Evolutionary conservation across 106 monocot species (phyloP).

Genomic region (Alisma plantagoaquatica): DNA sequence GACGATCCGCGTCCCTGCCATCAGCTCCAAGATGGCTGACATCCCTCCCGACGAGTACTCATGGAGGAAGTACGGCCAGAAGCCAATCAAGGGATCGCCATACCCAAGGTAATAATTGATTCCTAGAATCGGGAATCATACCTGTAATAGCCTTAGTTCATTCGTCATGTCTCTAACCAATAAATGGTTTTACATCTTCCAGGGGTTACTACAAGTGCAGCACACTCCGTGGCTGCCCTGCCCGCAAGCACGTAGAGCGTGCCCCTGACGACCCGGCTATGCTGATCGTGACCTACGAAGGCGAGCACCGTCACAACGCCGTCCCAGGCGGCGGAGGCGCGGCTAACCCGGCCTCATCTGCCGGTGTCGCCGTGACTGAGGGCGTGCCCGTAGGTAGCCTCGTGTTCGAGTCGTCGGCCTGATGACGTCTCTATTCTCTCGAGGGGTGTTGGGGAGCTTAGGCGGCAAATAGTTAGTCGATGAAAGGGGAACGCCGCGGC

Average conservation of each 20-base stretch:
- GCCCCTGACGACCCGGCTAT: conserved; percentile 65
- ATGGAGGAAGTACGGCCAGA: conserved; percentile 85
- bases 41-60: conserved; percentile 74
- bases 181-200: conserved; percentile 1
- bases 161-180: too few relatives aligned
- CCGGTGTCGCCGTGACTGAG: too few relatives aligned
- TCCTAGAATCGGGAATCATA: too few relatives aligned
- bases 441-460: too few relatives aligned
- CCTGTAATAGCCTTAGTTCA: too few relatives aligned
- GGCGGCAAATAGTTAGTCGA: not conserved
- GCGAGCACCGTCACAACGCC: conserved; percentile 55
- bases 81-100: conserved; percentile 84
- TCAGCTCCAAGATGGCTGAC: conserved; percentile 65
- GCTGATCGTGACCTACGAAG: conserved; percentile 82
- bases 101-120: conserved; percentile 75
- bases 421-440: too few relatives aligned
- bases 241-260: conserved; percentile 81
- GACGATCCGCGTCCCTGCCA: conserved; percentile 62
- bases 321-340: too few relatives aligned
- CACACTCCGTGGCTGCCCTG: conserved; percentile 68
- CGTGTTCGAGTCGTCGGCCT: conserved; percentile 13
- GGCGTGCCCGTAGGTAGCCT: not conserved
- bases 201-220: conserved; percentile 94
- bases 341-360: too few relatives aligned
- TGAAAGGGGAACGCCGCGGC: not conserved